Evolutionary conservation across 768 basidiomycete species (phyloP), one percentile per base, ranked within the genome.

Genomic region (Dendrothele bispora): DNA sequence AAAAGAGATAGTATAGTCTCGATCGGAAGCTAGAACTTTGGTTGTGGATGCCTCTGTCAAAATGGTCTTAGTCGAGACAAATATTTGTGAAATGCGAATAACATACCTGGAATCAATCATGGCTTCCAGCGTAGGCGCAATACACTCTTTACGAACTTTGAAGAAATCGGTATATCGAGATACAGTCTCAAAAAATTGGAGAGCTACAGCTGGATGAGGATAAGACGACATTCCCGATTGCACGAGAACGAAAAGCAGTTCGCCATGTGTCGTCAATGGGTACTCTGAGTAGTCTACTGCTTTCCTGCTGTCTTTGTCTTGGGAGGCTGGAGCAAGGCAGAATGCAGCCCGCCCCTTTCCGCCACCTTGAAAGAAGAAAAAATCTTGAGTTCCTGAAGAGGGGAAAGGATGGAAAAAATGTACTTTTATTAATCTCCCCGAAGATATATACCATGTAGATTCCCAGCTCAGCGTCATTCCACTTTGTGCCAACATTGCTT

Each of bases 151-250:
- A 53, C 92, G 84, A 20, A 94, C 84, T 65, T 90, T 93, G 83
- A 98, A 98, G 65, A 99, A 98, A 58, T 98, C 97, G 28, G 83
- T 80, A 62, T 98, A 99, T 39, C 97, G 82, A n/a, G 90, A 80
- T 10, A 79, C 80, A 4, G 90, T 88, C 67, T 99, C 97, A 54
- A 98, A 98, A 65, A 91, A 94, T 60, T 95, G 93, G 66, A 95
- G 75, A 7, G 81, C 74, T 17, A 98, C 95, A 11, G 84, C 77
- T 25, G 84, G 83, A 67, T 95, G 88, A 5, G 91, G 93, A 67
- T 86, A 94, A 4, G 78, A 73, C 12, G 85, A 83, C 45, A 98
- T 83, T 27, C 88, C 84, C 20, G 91, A 90, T 57, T 88, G 81
- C 34, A 97, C 82, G 39, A 97, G 82, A 2, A 88, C 80, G 51